Evolutionary conservation across 169 alveolate genomes (phyloP).

Genomic region (Cryptosporidium tyzzeri): DNA sequence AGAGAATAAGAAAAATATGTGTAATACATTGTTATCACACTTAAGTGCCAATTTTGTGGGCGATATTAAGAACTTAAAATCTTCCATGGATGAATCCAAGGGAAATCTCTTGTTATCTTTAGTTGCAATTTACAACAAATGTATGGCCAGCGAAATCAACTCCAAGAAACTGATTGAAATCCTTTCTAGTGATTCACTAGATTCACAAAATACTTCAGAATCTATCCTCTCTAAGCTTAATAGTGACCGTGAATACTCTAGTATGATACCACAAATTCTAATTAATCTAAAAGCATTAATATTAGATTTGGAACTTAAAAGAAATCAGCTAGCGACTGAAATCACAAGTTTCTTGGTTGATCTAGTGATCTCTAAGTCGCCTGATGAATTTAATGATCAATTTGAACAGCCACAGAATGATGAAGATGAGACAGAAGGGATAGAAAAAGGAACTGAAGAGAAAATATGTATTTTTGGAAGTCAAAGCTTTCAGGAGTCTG

Average conservation of each 20-base stretch:
- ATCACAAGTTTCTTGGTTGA: constrained; percentile 25
- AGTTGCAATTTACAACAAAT: constrained; percentile 35
- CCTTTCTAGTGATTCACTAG: background rate
- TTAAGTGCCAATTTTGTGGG: constrained; percentile 52
- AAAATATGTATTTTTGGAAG: constrained; percentile 11
- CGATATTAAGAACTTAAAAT: constrained; percentile 39
- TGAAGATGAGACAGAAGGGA: background rate
- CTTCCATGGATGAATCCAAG: constrained; percentile 6
- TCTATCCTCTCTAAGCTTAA: background rate
- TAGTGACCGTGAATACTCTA: constrained; percentile 24
- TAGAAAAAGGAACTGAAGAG: background rate
- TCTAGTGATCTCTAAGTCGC: background rate
- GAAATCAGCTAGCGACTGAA: constrained; percentile 42
- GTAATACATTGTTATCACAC: constrained; percentile 37
- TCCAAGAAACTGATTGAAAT: constrained; percentile 41
- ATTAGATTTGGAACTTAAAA: constrained; percentile 55
- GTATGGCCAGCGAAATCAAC: constrained; percentile 44
- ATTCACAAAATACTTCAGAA: background rate
- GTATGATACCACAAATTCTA: constrained; percentile 20
- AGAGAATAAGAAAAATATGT: constrained; percentile 35
- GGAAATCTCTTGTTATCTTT: constrained; percentile 23
- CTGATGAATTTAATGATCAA: constrained; percentile 13
- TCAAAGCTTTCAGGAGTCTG: constrained; percentile 27
- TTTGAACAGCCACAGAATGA: background rate
- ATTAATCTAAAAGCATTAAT: constrained; percentile 29